Conservation (phyloP, 2,329 filamentous ascomycete species). For the Hypoxylon sp. region DNA sequence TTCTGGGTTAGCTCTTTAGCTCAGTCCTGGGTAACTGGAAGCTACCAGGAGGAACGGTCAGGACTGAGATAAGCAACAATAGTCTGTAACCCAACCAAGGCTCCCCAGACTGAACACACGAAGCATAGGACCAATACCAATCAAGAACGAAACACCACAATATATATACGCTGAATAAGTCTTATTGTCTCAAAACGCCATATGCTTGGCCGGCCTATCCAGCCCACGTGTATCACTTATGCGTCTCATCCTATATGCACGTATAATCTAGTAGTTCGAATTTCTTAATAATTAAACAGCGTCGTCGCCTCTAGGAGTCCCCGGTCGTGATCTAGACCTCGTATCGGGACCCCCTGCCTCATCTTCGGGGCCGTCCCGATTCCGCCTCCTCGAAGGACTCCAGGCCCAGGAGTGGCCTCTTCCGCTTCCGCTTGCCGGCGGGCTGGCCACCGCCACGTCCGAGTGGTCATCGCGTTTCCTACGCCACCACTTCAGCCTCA, state of each 20-base stretch:
- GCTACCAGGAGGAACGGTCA: not conserved
- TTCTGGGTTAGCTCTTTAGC: not conserved
- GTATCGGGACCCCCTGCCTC: constrained; percentile 17
- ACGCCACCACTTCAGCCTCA: constrained; percentile 70
- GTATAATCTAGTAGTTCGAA: constrained; percentile 25
- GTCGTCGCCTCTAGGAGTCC: constrained; percentile 48
- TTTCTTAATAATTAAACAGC: constrained; percentile 47
- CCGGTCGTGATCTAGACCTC: constrained; percentile 19
- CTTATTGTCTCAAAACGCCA: constrained; percentile 32
- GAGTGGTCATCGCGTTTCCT: constrained; percentile 41
- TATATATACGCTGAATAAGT: constrained; percentile 19
- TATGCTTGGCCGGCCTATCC: constrained; percentile 39
- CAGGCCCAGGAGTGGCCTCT: constrained; percentile 44
- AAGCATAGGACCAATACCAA: constrained; percentile 8
- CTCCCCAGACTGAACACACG: not conserved
- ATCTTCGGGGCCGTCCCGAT: constrained; percentile 27
- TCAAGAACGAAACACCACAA: not conserved
- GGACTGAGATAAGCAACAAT: not conserved
- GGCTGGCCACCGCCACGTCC: constrained; percentile 46
- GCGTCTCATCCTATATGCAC: constrained; percentile 21
- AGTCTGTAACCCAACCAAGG: not conserved
- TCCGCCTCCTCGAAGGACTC: constrained; percentile 23
- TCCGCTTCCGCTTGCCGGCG: constrained; percentile 41
- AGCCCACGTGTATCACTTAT: constrained; percentile 39
- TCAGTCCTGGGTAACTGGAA: not conserved